Evolutionary conservation across 805 yeast genomes (phyloP), one percentile per base, ranked within the genome.

Genomic region (Candida cerambycidarum): DNA sequence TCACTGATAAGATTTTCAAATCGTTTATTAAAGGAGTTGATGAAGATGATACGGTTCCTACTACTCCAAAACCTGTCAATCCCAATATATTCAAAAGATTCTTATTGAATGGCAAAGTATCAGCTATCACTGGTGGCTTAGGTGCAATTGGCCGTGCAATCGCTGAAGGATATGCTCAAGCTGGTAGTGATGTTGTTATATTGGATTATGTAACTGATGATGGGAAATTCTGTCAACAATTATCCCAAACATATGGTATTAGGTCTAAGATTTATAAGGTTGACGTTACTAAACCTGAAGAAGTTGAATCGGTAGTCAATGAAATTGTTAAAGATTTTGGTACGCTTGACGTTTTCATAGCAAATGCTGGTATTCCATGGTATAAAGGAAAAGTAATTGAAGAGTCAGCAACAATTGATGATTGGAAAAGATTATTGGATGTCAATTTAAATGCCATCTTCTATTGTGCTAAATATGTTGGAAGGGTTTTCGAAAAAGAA

Each of bases 351-450:
- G 56, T 59, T 6, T 59, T 61, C 41, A 53, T 62, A 39, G 65
- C 65, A 36, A 62, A 62, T 46, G 67, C 67, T 3, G 67, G 67
- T 1, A 50, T 60, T 15, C 61, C 62, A 10, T 59, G 65, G 63
- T 58, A 59, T 38, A 59, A 59, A 3, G 63, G 65, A 24, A 44
- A 50, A 30, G 59, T 61, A 27, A 47, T 58, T 43, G 55, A 58
- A 42, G 52, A 48, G 18, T 51, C 50, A 6, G 56, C 56, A 18
- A 56, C 62, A 0, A 50, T 54, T 10, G 58, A 57, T 32, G 55
- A 47, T 36, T 61, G 64, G 63, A 51, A 51, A 16, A 46, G 47
- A 6, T 53, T 59, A 39, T 54, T 61, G 43, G 59, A 61, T 45
- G 57, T 59, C 35, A 60, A 62, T 47, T 57, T 62, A 16, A 56